Percentiles rank a stretch among this genome's conserved stretches.
These are phyloP conservation scores for Euphorbia peplus DNA, from an alignment of 345 rosid genomes.

Conservation along the genomic window DNA sequence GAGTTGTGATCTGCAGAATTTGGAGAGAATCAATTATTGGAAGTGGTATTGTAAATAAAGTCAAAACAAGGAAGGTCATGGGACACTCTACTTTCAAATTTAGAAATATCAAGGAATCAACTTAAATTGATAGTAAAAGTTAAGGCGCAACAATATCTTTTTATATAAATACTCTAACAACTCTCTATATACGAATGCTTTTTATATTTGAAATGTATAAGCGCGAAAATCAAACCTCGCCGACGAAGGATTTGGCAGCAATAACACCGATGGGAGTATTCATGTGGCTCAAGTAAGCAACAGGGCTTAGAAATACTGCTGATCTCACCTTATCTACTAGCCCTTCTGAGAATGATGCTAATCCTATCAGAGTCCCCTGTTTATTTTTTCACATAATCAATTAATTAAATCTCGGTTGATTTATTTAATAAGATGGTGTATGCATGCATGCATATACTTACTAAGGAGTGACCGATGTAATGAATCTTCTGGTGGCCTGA, in stretches of 20 bases:
- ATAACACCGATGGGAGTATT: conserved; percentile 55
- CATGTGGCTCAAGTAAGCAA: conserved; percentile 92
- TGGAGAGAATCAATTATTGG: neutral
- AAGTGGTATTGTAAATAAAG: too few relatives aligned
- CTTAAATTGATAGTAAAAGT: too few relatives aligned
- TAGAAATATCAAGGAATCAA: too few relatives aligned
- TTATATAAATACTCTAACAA: too few relatives aligned
- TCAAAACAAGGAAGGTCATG: too few relatives aligned
- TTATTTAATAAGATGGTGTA: too few relatives aligned
- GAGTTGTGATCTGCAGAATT: conserved; percentile 44
- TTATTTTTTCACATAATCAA: neutral
- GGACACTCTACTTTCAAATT: too few relatives aligned
- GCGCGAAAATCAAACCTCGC: conserved; percentile 49
- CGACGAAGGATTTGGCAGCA: conserved; percentile 66
- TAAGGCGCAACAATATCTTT: too few relatives aligned
- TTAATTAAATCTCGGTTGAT: neutral
- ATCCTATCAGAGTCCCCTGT: conserved; percentile 79
- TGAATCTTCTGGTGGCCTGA: conserved; percentile 73
- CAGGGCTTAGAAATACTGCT: conserved; percentile 74
- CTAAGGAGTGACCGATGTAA: conserved; percentile 92
- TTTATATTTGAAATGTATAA: too few relatives aligned
- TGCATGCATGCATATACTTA: too few relatives aligned
- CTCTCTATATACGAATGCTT: too few relatives aligned
- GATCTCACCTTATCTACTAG: conserved; percentile 59
- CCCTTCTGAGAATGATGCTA: conserved; percentile 79